Base-by-base conservation (phyloP, 108 stramenopile species). In the Pseudonitzschia multiseries region DNA sequence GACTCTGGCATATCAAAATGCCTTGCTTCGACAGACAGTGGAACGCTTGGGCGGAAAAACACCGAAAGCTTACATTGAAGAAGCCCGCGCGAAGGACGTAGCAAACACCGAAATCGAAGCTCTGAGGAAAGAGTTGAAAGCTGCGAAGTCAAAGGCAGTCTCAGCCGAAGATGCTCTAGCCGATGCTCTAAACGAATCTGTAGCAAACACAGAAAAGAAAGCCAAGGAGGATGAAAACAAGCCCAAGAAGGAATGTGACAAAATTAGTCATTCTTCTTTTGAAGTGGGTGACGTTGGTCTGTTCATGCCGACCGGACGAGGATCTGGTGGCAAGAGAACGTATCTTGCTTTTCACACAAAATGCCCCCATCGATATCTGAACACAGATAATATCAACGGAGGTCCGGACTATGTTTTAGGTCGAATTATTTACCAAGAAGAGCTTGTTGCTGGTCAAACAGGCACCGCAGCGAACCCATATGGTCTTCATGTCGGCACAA, bases 181-280 rank as follows among this genome's bases (percentile, higher is more conserved):
- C 36, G 70, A 63, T 52, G 50, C 67, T 0, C 40, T 65, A 68
- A 31, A 67, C 29, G 73, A 63, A 57, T n/a, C n/a, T n/a, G n/a
- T n/a, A n/a, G n/a, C n/a, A n/a, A n/a, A n/a, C n/a, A 40, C 70
- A 1, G 40, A 12, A 21, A 74, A 72, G 54, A 73, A 56, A 31
- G 78, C 74, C 4, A 43, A 67, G 28, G 62, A 70, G 60, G 54
- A 56, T 1, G 33, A 36, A 62, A 31, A 28, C 20, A 21, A 4
- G 18, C 61, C 61, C 8, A 62, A 33, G 36, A 75, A 81, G 61
- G 53, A 63, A 57, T 79, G 70, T 65, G 89, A 93, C 73, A 93
- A 91, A 69, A 93, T 93, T 64, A 90, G 89, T 61, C 92, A 93
- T 66, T 85, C 88, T 22, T 91, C 88, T 73, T 91, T 93, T 76